phyloP scores from a whole-genome alignment of 1,284 basidiomycete genomes.

The Pisolithus thermaeus region DNA sequence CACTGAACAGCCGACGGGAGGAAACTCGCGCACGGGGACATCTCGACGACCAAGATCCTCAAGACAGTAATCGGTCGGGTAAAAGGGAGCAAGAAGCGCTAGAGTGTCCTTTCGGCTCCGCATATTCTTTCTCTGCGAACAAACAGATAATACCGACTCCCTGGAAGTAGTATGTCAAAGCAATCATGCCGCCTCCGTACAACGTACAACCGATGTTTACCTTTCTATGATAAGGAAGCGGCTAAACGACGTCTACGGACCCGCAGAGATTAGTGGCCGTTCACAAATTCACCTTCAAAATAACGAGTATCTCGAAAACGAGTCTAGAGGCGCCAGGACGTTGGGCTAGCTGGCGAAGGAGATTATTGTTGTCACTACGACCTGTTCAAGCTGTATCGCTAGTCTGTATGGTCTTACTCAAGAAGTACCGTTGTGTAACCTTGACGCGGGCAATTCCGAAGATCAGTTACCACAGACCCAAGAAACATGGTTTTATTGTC shows the following conservation, averaged over 20 bases:
- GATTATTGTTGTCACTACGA: neutral
- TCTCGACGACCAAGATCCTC: constrained; percentile 5
- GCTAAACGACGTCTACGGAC: constrained; percentile 3
- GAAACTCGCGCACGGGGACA: constrained; percentile 14
- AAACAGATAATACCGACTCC: constrained; percentile 7
- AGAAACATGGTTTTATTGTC: no score
- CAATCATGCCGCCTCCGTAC: constrained; percentile 14
- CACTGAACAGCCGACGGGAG: constrained; percentile 34
- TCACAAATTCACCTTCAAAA: constrained; percentile 11
- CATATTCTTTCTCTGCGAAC: neutral
- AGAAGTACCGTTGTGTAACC: no score
- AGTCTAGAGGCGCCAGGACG: constrained; percentile 13
- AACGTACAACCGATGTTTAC: constrained; percentile 20
- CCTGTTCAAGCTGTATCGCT: neutral
- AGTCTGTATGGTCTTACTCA: no score
- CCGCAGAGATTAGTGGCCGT: neutral
- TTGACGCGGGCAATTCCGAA: no score
- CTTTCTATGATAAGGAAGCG: constrained; percentile 23
- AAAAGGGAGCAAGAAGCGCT: constrained; percentile 4
- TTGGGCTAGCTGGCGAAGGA: constrained; percentile 13
- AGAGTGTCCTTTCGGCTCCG: constrained; percentile 10
- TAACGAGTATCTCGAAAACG: constrained; percentile 25
- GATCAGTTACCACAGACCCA: no score
- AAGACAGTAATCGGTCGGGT: constrained; percentile 4
- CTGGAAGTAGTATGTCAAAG: constrained; percentile 7